Evolutionary conservation across 2,329 filamentous ascomycete genomes (phyloP).

Genomic region (Trichoderma hamatum): DNA sequence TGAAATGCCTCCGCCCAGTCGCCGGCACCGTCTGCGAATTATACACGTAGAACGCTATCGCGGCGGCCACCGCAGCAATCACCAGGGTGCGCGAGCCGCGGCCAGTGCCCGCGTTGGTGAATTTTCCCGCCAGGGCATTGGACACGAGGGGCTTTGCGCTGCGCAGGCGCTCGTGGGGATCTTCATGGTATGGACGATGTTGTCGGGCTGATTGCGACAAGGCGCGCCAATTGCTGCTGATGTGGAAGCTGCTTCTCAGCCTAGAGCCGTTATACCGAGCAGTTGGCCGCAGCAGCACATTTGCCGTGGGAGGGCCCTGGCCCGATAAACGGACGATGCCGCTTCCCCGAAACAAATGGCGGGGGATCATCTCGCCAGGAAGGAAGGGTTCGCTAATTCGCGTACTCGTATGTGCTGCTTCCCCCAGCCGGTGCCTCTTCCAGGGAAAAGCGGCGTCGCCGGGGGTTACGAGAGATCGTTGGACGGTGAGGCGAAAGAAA

Average conservation of each 20-base stretch:
- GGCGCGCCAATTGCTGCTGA: constrained; percentile 24
- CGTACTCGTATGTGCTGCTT: not conserved
- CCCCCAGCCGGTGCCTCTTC: constrained; percentile 26
- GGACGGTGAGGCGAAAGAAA: not conserved
- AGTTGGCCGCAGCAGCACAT: not conserved
- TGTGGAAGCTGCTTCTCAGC: not conserved
- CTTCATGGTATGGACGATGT: constrained; percentile 28
- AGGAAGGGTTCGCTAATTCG: not conserved
- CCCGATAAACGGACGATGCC: constrained; percentile 12
- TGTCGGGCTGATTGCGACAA: constrained; percentile 32
- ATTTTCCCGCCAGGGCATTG: constrained; percentile 33
- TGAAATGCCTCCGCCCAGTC: constrained; percentile 73
- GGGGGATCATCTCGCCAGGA: constrained; percentile 17
- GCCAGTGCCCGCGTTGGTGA: constrained; percentile 36
- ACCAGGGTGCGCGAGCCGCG: constrained; percentile 44
- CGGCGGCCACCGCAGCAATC: constrained; percentile 47
- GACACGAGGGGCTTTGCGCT: constrained; percentile 41
- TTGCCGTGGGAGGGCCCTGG: not conserved
- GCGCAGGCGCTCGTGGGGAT: constrained; percentile 36
- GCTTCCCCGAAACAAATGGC: constrained; percentile 10
- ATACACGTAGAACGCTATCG: constrained; percentile 63
- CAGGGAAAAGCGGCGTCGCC: constrained; percentile 18
- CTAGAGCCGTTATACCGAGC: not conserved
- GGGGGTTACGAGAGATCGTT: constrained; percentile 14
- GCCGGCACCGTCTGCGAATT: constrained; percentile 75